Percentiles rank a stretch among this genome's conserved stretches.
These are phyloP conservation scores for Sistotremastrum niveocremeum DNA, from an alignment of 768 basidiomycete genomes.

Conservation along the genomic window DNA sequence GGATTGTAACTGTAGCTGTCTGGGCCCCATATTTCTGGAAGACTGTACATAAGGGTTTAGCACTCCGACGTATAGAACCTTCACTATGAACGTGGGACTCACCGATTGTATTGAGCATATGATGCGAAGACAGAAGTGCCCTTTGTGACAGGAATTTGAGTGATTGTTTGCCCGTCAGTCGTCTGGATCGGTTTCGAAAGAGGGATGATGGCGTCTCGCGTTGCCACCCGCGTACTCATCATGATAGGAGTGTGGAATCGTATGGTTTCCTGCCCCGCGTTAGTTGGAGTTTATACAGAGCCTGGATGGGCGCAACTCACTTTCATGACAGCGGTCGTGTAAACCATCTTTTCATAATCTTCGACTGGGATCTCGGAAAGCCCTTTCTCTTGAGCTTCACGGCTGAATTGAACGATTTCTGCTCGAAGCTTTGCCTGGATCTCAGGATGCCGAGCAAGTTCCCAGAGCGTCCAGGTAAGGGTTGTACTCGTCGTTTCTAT, in stretches of 20 bases:
- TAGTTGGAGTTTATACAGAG: background rate
- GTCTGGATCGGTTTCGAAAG: constrained; percentile 18
- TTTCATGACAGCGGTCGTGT: constrained; percentile 21
- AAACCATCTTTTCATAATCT: constrained; percentile 21
- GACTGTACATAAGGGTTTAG: too few relatives aligned
- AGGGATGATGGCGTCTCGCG: constrained; percentile 20
- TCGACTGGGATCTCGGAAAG: constrained; percentile 13
- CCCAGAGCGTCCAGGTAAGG: constrained; percentile 17
- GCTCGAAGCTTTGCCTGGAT: constrained; percentile 15
- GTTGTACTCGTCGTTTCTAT: constrained; percentile 18
- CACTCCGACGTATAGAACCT: too few relatives aligned
- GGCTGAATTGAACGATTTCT: constrained; percentile 14
- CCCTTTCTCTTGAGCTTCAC: constrained; percentile 11
- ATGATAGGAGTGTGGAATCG: constrained; percentile 21
- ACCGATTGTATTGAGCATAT: constrained; percentile 19
- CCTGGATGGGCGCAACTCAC: constrained; percentile 5
- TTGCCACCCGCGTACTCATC: constrained; percentile 14
- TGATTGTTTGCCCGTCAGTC: constrained; percentile 10
- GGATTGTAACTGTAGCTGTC: too few relatives aligned
- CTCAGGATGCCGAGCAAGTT: constrained; percentile 15
- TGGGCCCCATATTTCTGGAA: too few relatives aligned
- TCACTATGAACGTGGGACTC: constrained; percentile 1
- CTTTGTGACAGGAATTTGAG: constrained; percentile 9
- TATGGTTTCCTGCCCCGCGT: constrained; percentile 12
- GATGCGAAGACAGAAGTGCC: constrained; percentile 9